Evolutionary conservation across 2,329 filamentous ascomycete species (phyloP), one percentile per base, ranked within the genome.

Genomic region (Nemania bipapillata): DNA sequence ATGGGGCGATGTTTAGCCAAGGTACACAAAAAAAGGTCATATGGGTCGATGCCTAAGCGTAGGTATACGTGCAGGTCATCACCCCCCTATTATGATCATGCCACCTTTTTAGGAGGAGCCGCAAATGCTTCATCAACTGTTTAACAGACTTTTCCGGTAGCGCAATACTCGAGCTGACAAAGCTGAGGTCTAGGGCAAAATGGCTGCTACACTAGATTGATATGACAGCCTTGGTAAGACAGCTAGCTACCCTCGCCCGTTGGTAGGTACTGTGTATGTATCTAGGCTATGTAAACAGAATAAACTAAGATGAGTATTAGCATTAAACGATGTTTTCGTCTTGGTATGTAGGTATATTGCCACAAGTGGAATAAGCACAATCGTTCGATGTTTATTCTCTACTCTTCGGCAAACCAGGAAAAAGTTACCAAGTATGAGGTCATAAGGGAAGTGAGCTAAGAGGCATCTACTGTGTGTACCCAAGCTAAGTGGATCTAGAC

Each of bases 301-400:
- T 53, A n/a, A n/a, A n/a, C 32, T 12, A 11, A 37, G 32, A 50
- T 49, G 15, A 12, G 26, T 30, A 45, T 42, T 59, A 55, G 54
- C 35, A 47, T 47, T 57, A 26, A 30, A 17, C 52, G 67, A 53
- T 24, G 57, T 53, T 63, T 35, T 42, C 20, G 26, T 62, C 57
- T 47, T 62, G 63, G 28, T 59, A n/a, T n/a, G 32, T 57, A 69
- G 61, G 70, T 50, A 65, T 63, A 65, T 63, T 70, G 60, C 63
- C 67, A 70, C 63, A 66, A 58, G 74, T 75, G 72, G 73, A 68
- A 74, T 68, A 72, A 74, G 32, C 42, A 53, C 65, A 62, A 59
- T 74, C 70, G 72, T 71, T 73, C 73, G 72, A 76, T 76, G 61
- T 69, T 70, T 68, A 72, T 61, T 64, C 62, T 55, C 32, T 35